Percentiles rank a stretch among this genome's conserved stretches.
Evolutionary conservation across 805 yeast genomes (phyloP).

Genomic region (Barnettozyma sp.): DNA sequence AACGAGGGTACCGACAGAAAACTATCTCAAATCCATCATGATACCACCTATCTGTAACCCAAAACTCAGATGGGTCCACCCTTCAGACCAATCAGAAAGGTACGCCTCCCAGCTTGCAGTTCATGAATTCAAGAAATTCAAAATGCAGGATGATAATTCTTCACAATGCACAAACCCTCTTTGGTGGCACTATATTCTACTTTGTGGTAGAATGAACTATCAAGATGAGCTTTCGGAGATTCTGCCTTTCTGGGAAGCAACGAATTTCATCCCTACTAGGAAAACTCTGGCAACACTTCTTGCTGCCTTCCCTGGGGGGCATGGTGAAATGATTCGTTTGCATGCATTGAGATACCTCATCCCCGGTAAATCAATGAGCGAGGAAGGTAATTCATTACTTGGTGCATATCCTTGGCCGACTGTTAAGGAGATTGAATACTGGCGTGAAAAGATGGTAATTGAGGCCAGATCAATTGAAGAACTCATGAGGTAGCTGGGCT

Average conservation of each 20-base stretch:
- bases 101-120: constrained; percentile 57
- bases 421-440: constrained; percentile 18
- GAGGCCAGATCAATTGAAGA: not conserved
- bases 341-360: constrained; percentile 24
- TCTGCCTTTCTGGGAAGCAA: constrained; percentile 47
- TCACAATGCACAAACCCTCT: constrained; percentile 36
- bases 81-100: constrained; percentile 25
- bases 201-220: constrained; percentile 42
- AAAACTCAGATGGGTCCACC: constrained; percentile 35
- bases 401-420: constrained; percentile 34
- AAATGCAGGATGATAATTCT: constrained; percentile 25
- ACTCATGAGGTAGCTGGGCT: constrained; percentile 1
- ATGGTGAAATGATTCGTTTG: constrained; percentile 31
- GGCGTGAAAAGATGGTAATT: constrained; percentile 11
- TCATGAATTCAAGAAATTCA: constrained; percentile 43
- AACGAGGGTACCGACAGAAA: constrained; percentile 25
- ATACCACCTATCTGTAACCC: constrained; percentile 35
- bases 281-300: constrained; percentile 36
- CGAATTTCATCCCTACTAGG: constrained; percentile 37
- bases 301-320: constrained; percentile 16
- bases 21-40: constrained; percentile 38
- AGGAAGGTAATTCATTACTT: not conserved
- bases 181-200: constrained; percentile 46
- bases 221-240: constrained; percentile 42
- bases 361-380: too few relatives aligned